Conservation (phyloP, 805 yeast species). For the Yamadazyma sp. region DNA sequence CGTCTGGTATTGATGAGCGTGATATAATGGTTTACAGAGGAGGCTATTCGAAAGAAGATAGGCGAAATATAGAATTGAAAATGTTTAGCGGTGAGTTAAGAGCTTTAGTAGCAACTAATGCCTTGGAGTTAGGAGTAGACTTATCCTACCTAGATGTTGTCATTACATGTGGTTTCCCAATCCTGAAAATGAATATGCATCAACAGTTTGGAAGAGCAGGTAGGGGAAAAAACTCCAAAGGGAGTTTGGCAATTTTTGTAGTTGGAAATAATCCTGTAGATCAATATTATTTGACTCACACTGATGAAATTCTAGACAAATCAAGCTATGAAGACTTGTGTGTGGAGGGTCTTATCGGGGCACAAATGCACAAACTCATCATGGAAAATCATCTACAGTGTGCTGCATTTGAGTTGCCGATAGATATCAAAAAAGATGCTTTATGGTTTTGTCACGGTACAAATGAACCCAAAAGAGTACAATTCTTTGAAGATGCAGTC, state of each 20-base stretch:
- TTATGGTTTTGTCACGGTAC: slow-evolving; percentile 44
- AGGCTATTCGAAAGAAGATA: slow-evolving; percentile 83
- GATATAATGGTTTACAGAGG: slow-evolving; percentile 92
- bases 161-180: slow-evolving; percentile 88
- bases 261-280: slow-evolving; percentile 84
- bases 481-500: slow-evolving; percentile 29
- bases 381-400: slow-evolving; percentile 87
- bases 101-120: slow-evolving; percentile 93
- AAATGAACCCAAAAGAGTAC: slow-evolving; percentile 6
- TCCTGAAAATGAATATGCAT: slow-evolving; percentile 79
- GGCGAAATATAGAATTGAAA: slow-evolving; percentile 82
- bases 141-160: slow-evolving; percentile 92
- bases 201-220: slow-evolving; percentile 99
- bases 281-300: slow-evolving; percentile 74
- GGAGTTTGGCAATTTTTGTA: slow-evolving; percentile 80
- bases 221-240: slow-evolving; percentile 62
- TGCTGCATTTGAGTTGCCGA: slow-evolving; percentile 85
- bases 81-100: slow-evolving; percentile 85
- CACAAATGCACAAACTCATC: slow-evolving; percentile 39
- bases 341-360: slow-evolving; percentile 33
- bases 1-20: slow-evolving; percentile 32
- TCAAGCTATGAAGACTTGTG: slow-evolving; percentile 39
- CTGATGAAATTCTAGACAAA: slow-evolving; percentile 51
- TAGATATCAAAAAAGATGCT: slow-evolving; percentile 50
- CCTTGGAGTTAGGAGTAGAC: slow-evolving; percentile 93